A percentile compares a stretch with the other conserved stretches of the same genome.
Evolutionary conservation across 306 rosid genomes (phyloP).

Genomic region (Cucurbita maxima): DNA sequence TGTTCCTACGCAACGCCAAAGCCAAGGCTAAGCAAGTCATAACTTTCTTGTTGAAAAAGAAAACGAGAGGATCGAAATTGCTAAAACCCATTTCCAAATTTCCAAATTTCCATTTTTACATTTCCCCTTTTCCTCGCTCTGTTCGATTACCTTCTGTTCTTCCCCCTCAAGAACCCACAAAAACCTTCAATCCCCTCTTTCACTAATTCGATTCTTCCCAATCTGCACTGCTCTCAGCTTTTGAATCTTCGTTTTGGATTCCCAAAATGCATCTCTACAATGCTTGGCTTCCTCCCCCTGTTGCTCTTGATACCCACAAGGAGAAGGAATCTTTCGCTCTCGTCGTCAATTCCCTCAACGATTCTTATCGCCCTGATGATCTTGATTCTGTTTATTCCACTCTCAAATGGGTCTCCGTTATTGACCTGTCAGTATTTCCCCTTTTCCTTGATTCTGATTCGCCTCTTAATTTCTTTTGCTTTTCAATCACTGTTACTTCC

Average conservation of each 20-base stretch:
- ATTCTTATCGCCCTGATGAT: constrained; percentile 43
- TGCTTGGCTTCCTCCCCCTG: constrained; percentile 98
- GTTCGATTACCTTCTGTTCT: background rate
- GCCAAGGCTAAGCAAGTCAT: background rate
- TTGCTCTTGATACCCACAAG: constrained; percentile 43
- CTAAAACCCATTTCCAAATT: background rate
- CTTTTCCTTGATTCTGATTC: constrained; percentile 4
- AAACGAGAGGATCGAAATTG: background rate
- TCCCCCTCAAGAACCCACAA: background rate
- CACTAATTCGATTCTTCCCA: constrained; percentile 3
- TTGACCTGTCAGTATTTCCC: constrained; percentile 62
- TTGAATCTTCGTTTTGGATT: background rate
- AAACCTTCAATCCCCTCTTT: background rate
- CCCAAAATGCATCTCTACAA: constrained; percentile 78
- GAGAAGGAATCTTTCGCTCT: constrained; percentile 72
- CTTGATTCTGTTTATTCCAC: constrained; percentile 82
- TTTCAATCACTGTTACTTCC: constrained; percentile 1
- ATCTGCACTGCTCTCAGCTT: background rate
- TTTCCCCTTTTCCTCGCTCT: background rate
- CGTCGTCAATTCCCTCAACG: constrained; percentile 36
- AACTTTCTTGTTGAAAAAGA: constrained; percentile 23
- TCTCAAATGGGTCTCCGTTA: constrained; percentile 72
- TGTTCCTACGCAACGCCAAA: background rate
- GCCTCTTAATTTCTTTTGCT: background rate
- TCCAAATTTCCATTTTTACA: background rate